phyloP scores from a whole-genome alignment of 345 rosid species.

The Trapa incisa region DNA sequence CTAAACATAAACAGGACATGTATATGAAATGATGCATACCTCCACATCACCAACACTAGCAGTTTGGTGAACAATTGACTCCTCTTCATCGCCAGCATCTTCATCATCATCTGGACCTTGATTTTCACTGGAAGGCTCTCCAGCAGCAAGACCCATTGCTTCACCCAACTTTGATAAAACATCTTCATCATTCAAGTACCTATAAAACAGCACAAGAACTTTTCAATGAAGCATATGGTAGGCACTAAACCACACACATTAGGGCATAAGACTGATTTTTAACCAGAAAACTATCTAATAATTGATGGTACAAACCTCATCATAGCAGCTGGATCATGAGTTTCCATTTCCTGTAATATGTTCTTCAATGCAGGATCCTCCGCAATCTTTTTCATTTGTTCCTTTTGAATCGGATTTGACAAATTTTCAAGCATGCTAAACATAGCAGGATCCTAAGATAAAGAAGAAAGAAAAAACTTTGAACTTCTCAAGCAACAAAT shows the following conservation, averaged over 20 bases:
- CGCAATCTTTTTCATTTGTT: conserved; percentile 67
- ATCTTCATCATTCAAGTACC: conserved; percentile 96
- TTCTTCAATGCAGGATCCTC: conserved; percentile 86
- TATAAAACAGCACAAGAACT: conserved; percentile 12
- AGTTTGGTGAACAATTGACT: conserved; percentile 76
- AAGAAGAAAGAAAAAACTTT: not conserved
- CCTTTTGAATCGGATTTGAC: conserved; percentile 69
- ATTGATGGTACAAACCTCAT: conserved; percentile 50
- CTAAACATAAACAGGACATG: not conserved
- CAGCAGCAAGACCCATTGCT: conserved; percentile 92
- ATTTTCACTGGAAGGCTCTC: conserved; percentile 56
- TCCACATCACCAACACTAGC: conserved; percentile 96
- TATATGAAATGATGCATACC: conserved; percentile 22
- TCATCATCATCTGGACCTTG: conserved; percentile 46
- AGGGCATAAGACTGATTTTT: not conserved
- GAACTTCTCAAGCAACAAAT: not conserved
- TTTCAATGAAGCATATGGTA: not conserved
- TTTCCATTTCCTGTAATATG: conserved; percentile 83
- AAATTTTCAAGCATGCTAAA: conserved; percentile 77
- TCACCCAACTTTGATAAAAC: conserved; percentile 87
- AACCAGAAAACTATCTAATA: not conserved
- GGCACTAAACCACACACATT: not conserved
- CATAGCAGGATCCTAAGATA: conserved; percentile 84
- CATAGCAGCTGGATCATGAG: conserved; percentile 88
- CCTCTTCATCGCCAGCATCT: conserved; percentile 71